These are phyloP conservation scores for Neurospora hispaniola DNA, from an alignment of 495 filamentous ascomycete species.

Conservation along the genomic window DNA sequence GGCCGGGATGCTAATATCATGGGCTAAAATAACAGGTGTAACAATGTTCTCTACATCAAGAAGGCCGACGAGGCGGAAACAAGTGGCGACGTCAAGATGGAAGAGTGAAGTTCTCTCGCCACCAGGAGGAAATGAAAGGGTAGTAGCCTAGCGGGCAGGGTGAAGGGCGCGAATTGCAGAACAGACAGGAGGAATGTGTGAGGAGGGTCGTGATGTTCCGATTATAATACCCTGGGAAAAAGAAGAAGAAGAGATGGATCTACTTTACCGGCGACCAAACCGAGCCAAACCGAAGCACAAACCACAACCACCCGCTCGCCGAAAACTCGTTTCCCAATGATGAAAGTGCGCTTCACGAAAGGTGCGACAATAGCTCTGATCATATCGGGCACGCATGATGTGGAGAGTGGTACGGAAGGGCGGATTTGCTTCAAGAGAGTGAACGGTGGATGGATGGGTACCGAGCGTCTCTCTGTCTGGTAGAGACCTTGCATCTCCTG, in stretches of 20 bases:
- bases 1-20: not conserved
- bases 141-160: not conserved
- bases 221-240: not conserved
- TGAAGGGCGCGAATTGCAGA: not conserved
- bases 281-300: not conserved
- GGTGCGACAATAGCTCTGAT: not conserved
- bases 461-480: not conserved
- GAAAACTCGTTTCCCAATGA: not conserved
- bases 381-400: not conserved
- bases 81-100: slow-evolving; percentile 49
- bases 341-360: not conserved
- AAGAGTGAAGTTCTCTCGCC: slow-evolving; percentile 21
- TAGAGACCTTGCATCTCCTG: not conserved
- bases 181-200: not conserved
- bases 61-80: slow-evolving; percentile 45
- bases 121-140: not conserved
- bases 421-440: not conserved
- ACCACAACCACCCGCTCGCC: not conserved
- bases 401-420: not conserved
- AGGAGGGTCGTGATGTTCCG: not conserved
- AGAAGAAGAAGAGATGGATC: not conserved
- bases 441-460: not conserved
- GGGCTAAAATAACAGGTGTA: slow-evolving; percentile 12
- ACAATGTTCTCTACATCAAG: slow-evolving; percentile 93
- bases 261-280: not conserved